Evolutionary conservation across 169 alveolate genomes (phyloP).

Genomic region (Hepatocystis sp.): DNA sequence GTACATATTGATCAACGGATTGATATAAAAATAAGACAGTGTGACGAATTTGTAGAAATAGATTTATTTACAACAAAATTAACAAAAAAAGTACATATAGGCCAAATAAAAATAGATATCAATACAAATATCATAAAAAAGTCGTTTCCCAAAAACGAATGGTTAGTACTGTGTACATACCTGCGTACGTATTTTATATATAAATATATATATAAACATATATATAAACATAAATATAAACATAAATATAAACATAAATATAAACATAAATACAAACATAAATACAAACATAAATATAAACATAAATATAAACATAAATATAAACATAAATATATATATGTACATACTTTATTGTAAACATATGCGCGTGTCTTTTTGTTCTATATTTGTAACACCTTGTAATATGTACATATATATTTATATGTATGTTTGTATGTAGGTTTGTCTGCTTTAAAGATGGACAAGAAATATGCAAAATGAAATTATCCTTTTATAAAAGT

Average conservation of each 20-base stretch:
- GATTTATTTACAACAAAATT: slow-evolving; percentile 66
- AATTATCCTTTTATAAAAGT: slow-evolving; percentile 72
- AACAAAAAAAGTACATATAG: slow-evolving; percentile 75
- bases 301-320: neutral
- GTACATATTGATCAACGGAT: slow-evolving; percentile 58
- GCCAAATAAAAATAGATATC: slow-evolving; percentile 64
- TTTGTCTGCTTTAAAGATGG: slow-evolving; percentile 76
- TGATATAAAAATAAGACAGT: slow-evolving; percentile 73
- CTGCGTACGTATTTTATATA: too few species aligned
- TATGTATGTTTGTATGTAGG: slow-evolving; percentile 11
- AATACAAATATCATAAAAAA: slow-evolving; percentile 38
- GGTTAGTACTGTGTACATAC: slow-evolving; percentile 2
- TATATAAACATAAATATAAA: neutral
- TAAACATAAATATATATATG: too few species aligned
- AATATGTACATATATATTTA: neutral
- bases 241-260: neutral
- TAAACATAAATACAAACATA: neutral
- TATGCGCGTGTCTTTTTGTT: too few species aligned
- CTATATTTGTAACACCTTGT: neutral
- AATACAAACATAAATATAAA: neutral
- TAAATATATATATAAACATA: neutral
- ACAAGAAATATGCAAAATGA: slow-evolving; percentile 75
- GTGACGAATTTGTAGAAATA: slow-evolving; percentile 51
- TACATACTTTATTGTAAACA: too few species aligned
- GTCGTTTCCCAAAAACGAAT: slow-evolving; percentile 70